Evolutionary conservation across 495 filamentous ascomycete species (phyloP).

Genomic region (Xylaria sp.): DNA sequence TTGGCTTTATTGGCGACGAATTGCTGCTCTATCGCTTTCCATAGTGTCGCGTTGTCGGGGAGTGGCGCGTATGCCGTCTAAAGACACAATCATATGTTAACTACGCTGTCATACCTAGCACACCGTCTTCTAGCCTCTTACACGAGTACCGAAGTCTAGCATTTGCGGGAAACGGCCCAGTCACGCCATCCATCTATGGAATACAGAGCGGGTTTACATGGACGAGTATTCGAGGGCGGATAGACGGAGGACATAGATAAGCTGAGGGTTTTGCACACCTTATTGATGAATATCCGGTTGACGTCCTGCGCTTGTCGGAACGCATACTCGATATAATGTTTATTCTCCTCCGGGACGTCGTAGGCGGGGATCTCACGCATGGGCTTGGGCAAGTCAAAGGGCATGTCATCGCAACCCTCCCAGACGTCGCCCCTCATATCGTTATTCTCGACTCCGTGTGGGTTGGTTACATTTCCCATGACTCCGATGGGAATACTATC

Average conservation of each 20-base stretch:
- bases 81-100: background rate
- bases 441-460: conserved; percentile 42
- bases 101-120: background rate
- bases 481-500: conserved; percentile 29
- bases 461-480: conserved; percentile 39
- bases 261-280: conserved; percentile 26
- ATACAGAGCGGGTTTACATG: background rate
- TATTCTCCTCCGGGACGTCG: conserved; percentile 38
- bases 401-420: conserved; percentile 47
- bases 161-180: background rate
- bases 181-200: background rate
- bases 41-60: conserved; percentile 38
- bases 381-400: conserved; percentile 42
- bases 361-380: conserved; percentile 37
- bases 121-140: background rate
- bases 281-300: conserved; percentile 46
- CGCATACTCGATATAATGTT: conserved; percentile 41
- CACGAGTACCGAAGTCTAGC: background rate
- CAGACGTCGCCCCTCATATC: conserved; percentile 37
- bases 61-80: conserved; percentile 41
- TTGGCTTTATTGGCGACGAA: conserved; percentile 35
- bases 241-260: background rate
- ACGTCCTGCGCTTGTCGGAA: conserved; percentile 43
- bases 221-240: background rate
- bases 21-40: conserved; percentile 39